These are phyloP conservation scores for Abelmoschus esculentus DNA, from an alignment of 345 rosid species.

Conservation along the genomic window DNA sequence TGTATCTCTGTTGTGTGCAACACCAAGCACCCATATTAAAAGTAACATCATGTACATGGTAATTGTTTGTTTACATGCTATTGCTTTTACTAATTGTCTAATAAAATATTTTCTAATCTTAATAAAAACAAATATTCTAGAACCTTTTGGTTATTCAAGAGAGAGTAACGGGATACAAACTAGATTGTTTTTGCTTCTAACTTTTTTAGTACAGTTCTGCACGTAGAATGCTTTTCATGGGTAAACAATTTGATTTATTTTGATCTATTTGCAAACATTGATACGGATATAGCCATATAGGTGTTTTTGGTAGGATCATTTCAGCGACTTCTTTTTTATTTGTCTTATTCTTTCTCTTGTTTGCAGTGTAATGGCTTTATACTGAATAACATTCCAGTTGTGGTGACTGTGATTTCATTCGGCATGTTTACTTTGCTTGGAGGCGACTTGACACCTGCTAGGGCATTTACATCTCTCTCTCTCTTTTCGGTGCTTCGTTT, in stretches of 20 bases:
- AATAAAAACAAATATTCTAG: background rate
- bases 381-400: constrained; percentile 83
- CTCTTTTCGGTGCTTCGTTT: constrained; percentile 95
- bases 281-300: background rate
- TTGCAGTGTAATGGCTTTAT: constrained; percentile 76
- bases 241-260: background rate
- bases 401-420: constrained; percentile 87
- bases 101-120: background rate
- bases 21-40: background rate
- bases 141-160: constrained; percentile 5
- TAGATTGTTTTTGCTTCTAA: background rate
- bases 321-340: background rate
- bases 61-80: background rate
- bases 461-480: constrained; percentile 94
- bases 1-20: background rate
- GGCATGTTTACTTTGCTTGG: constrained; percentile 95
- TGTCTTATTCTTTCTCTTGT: constrained; percentile 24
- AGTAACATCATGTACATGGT: background rate
- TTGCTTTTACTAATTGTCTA: background rate
- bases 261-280: background rate
- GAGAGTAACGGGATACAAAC: background rate
- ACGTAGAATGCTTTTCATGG: background rate
- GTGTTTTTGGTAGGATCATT: constrained; percentile 8
- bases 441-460: constrained; percentile 94
- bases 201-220: background rate